Percentiles rank a stretch among this genome's conserved stretches.
Evolutionary conservation across 805 yeast species (phyloP).

Genomic region (Hanseniaspora vineae): DNA sequence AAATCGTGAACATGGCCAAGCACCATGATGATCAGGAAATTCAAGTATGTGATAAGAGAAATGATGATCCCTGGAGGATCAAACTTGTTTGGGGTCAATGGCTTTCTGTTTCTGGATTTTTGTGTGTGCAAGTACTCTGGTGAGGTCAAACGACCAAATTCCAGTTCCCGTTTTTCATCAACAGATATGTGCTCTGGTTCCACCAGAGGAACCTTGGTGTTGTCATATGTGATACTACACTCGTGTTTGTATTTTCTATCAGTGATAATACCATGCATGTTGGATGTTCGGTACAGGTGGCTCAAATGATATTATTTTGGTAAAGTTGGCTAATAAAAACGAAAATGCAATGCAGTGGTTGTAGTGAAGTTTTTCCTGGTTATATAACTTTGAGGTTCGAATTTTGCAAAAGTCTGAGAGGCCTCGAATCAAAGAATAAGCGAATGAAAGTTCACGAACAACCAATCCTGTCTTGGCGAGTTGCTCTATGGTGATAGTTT

Average conservation of each 20-base stretch:
- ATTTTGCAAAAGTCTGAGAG: not conserved
- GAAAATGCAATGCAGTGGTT: too few species aligned
- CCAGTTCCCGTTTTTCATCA: conserved; percentile 39
- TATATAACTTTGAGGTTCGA: not conserved
- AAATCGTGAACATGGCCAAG: conserved; percentile 88
- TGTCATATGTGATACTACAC: conserved; percentile 9
- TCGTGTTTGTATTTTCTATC: conserved; percentile 2
- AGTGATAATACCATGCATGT: conserved; percentile 6
- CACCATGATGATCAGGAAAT: conserved; percentile 71
- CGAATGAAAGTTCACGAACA: too few species aligned
- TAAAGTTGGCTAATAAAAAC: too few species aligned
- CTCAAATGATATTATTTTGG: too few species aligned
- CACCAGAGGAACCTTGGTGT: conserved; percentile 24
- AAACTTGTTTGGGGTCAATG: conserved; percentile 44
- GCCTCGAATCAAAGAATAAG: not conserved
- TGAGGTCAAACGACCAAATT: conserved; percentile 60
- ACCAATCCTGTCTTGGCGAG: not conserved
- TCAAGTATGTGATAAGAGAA: conserved; percentile 69
- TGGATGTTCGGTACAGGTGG: too few species aligned
- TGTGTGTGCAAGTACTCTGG: conserved; percentile 53
- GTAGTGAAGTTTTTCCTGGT: not conserved
- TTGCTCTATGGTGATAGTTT: too few species aligned
- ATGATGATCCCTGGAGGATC: conserved; percentile 84
- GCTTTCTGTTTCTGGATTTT: conserved; percentile 39
- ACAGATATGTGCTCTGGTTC: conserved; percentile 23